Evolutionary conservation across 2,329 filamentous ascomycete species (phyloP).

Genomic region (Cladosporium colombiae): DNA sequence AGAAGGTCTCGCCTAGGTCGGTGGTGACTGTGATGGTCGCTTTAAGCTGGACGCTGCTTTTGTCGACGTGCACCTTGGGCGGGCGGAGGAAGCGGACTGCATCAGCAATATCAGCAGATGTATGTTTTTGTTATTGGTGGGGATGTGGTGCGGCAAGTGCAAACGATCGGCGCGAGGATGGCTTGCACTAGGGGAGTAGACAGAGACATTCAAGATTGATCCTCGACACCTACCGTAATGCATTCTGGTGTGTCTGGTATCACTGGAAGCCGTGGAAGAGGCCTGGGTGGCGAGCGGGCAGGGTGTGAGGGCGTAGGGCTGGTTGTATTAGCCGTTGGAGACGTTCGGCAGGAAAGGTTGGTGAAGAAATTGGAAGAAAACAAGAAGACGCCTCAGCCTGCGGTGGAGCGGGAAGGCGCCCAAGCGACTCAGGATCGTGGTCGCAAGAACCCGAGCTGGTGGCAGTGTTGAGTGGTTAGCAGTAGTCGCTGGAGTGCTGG

Average conservation of each 20-base stretch:
- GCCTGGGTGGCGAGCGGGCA: not conserved
- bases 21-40: constrained; percentile 66
- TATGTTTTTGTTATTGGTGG: not conserved
- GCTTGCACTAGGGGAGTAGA: not conserved
- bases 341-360: constrained; percentile 4
- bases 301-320: not conserved
- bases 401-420: not conserved
- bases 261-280: not conserved
- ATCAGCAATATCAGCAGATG: not conserved
- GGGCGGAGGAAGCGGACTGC: constrained; percentile 66
- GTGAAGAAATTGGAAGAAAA: constrained; percentile 10
- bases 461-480: not conserved
- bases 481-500: not conserved
- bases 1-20: constrained; percentile 67
- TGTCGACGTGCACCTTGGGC: constrained; percentile 50
- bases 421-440: not conserved
- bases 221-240: constrained; percentile 27
- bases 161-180: not conserved
- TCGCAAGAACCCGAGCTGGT: not conserved
- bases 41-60: constrained; percentile 46
- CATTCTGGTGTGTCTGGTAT: constrained; percentile 19
- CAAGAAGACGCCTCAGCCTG: not conserved
- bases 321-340: constrained; percentile 1
- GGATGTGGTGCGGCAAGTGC: not conserved
- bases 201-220: not conserved